A percentile compares a stretch with the other conserved stretches of the same genome.
These are phyloP conservation scores for Turritis glabra DNA, from an alignment of 345 rosid genomes.

Conservation along the genomic window DNA sequence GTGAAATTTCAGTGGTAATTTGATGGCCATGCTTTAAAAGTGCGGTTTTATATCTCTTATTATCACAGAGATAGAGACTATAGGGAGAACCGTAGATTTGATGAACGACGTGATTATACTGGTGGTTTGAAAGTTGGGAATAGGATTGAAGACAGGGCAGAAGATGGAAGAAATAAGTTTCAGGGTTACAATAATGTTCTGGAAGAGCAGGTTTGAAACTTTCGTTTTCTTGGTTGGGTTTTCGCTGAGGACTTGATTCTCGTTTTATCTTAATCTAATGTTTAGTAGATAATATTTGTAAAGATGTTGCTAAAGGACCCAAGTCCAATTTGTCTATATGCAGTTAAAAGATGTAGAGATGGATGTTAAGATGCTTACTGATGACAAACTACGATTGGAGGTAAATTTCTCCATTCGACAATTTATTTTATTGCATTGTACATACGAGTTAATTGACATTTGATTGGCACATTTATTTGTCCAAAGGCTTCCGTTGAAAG, in stretches of 20 bases:
- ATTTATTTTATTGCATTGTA: conserved; percentile 36
- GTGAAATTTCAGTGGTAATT: neutral
- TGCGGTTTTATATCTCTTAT: conserved; percentile 16
- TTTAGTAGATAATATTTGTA: neutral
- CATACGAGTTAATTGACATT: neutral
- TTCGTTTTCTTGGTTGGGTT: conserved; percentile 14
- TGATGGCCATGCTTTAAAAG: conserved; percentile 5
- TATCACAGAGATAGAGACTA: conserved; percentile 53
- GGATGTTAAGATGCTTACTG: conserved; percentile 55
- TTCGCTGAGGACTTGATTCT: conserved; percentile 5
- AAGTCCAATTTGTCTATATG: conserved; percentile 12
- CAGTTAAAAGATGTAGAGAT: conserved; percentile 67
- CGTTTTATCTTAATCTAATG: neutral
- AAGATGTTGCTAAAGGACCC: neutral
- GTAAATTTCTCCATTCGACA: conserved; percentile 43
- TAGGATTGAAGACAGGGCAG: conserved; percentile 50
- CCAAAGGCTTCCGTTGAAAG: conserved; percentile 54
- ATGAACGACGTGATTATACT: conserved; percentile 58
- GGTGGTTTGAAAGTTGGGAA: conserved; percentile 57
- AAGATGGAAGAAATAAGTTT: conserved; percentile 46
- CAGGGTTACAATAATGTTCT: conserved; percentile 49
- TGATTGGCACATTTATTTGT: conserved; percentile 5
- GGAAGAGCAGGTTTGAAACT: conserved; percentile 66
- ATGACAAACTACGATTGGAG: conserved; percentile 54
- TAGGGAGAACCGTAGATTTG: conserved; percentile 52